These are phyloP conservation scores for Artemisia argyi DNA, from an alignment of 129 eudicot species.

Conservation along the genomic window DNA sequence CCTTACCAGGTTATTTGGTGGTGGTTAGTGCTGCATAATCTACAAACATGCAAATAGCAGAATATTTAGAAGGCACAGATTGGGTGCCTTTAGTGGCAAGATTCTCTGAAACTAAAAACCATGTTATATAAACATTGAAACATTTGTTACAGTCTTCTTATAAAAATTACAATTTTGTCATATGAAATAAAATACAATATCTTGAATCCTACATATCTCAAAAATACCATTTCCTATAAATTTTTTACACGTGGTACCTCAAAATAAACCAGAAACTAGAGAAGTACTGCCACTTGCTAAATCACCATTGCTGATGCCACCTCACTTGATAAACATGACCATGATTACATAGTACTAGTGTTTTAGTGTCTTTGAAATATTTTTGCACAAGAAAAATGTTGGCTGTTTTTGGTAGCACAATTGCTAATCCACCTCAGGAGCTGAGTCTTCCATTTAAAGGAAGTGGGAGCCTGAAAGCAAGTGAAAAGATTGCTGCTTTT, in stretches of 20 bases:
- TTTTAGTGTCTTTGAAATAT: background rate
- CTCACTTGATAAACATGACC: constrained; percentile 34
- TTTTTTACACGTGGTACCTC: constrained; percentile 14
- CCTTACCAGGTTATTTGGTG: no score
- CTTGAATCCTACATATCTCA: background rate
- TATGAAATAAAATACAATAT: background rate
- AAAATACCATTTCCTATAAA: no score
- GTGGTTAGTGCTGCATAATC: no score
- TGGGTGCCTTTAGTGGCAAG: no score
- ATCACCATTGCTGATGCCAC: constrained; percentile 34
- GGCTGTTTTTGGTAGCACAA: constrained; percentile 43
- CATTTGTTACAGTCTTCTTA: no score
- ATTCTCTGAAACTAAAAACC: no score
- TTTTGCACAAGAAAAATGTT: constrained; percentile 34
- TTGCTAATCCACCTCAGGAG: constrained; percentile 47
- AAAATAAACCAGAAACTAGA: constrained; percentile 13
- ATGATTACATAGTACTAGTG: constrained; percentile 6
- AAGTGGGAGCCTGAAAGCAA: constrained; percentile 19
- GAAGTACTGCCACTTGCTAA: constrained; percentile 39
- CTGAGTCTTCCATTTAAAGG: constrained; percentile 37
- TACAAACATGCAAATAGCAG: no score
- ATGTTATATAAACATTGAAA: no score
- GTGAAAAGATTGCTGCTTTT: constrained; percentile 33
- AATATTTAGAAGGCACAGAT: no score
- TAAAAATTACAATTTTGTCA: no score